Evolutionary conservation across 1,284 basidiomycete genomes (phyloP), one percentile per base, ranked within the genome.

Genomic region (Cryptococcus sp.): DNA sequence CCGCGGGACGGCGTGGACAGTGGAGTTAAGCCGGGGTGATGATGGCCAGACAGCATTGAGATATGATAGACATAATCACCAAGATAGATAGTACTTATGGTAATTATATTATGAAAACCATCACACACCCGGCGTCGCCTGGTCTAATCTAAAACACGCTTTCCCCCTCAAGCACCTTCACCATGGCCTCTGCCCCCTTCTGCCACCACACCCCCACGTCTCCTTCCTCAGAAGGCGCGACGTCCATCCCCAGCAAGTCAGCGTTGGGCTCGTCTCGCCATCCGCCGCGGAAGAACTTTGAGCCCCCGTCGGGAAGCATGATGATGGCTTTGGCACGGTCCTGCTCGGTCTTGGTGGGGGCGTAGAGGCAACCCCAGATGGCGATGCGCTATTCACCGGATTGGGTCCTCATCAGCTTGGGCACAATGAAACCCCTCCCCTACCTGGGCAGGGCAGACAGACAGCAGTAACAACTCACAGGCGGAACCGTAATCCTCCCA

Each of bases 401-500:
- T 33, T 33, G 28, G 20, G 33, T 28, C 18, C 21, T 28, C 12
- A 18, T 37, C 2, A 24, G 16, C 45, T 4, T 5, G n/a, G 4
- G 24, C 7, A 46, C 18, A 46, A 20, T 12, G 12, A n/a, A n/a
- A n/a, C n/a, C n/a, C n/a, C n/a, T n/a, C n/a, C n/a, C n/a, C n/a
- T n/a, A n/a, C n/a, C 28, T 9, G 28, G 18, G 7, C 15, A 33
- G 23, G 16, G n/a, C 11, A 13, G n/a, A n/a, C 4, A 33, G 12
- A 11, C 9, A 33, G 28, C 28, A 33, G 24, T 2, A 18, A 65
- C 72, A 18, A 65, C 72, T 68, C 44, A 75, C 71, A 11, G 89
- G 89, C 3, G 89, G 89, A 51, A 90, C 80, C 11, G 87, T 90
- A 59, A 89, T 83, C 1, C 88, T 81, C 0, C 85, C 86, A 43